Base-by-base conservation (phyloP, 2,329 filamentous ascomycete species). In the Karstenula rhodostoma region DNA sequence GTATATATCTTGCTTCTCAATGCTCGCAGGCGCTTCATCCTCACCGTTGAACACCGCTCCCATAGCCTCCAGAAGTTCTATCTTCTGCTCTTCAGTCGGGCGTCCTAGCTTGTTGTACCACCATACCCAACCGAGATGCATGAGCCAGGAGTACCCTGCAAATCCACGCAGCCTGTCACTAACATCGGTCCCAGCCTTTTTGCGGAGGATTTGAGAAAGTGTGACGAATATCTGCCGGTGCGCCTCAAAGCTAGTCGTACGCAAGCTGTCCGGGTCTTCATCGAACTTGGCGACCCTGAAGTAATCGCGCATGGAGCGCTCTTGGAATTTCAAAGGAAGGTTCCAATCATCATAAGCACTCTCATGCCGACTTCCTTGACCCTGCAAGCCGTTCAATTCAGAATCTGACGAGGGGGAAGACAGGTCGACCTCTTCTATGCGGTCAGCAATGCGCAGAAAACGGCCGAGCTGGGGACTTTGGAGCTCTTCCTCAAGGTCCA, bases 121-220 rank as follows among this genome's bases (percentile, higher is more conserved):
- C 51, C 40, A 54, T 13, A 44, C 40, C 51, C 37, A 54, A 17
- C 51, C 51, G 19, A 54, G 51, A 54, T 54, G 51, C n/a, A 54
- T 32, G n/a, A 54, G 40, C 51, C 51, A 54, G 35, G 17, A 44
- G 17, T 40, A 44, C n/a, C 37, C 25, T 17, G 51, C 51, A 44
- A 44, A 54, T 22, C 25, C 40, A 37, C 51, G 51, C 19, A 54
- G 51, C 51, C 25, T 46, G 19, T 54, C 40, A 8, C 37, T 54
- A 9, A 54, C 6, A 44, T 22, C 51, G 4, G 37, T 46, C 17
- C n/a, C 51, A 43, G 17, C 7, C 25, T 40, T 32, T 17, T 46
- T 22, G 27, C 37, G 33, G 1, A 54, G 37, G 9, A 54, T 54
- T 2, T 44, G 23, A 17, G 40, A 32, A 22, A 54, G 51, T 4